These are phyloP conservation scores for Corrigiola litoralis DNA, from an alignment of 179 eudicot species.

Conservation along the genomic window DNA sequence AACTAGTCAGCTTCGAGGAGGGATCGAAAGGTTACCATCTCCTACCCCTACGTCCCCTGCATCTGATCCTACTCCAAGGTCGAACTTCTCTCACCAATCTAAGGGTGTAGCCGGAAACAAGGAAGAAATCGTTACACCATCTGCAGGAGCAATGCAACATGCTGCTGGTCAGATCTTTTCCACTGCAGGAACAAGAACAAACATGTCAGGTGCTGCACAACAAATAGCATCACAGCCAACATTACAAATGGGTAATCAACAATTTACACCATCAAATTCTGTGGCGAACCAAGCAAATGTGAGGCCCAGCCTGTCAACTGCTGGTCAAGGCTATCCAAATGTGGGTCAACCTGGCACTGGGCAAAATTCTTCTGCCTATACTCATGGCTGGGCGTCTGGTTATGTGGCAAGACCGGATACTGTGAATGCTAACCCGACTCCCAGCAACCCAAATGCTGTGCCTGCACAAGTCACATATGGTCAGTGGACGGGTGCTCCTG, in stretches of 20 bases:
- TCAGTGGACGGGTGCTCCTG: constrained; percentile 49
- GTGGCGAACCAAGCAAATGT: constrained; percentile 11
- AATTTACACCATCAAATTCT: constrained; percentile 16
- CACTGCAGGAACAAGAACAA: constrained; percentile 5
- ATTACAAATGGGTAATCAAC: constrained; percentile 23
- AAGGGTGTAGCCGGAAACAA: constrained; percentile 20
- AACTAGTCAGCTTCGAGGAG: constrained; percentile 24
- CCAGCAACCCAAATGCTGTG: constrained; percentile 23
- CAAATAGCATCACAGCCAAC: constrained; percentile 33
- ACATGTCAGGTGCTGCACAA: constrained; percentile 19
- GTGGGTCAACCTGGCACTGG: constrained; percentile 26
- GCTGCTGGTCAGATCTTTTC: constrained; percentile 27
- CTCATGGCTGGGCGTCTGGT: constrained; percentile 43
- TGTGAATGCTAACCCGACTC: constrained; percentile 12
- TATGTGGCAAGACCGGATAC: constrained; percentile 26
- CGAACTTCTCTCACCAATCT: constrained; percentile 18
- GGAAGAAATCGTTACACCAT: constrained; percentile 21
- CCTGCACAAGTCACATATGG: constrained; percentile 41
- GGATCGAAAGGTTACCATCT: constrained; percentile 39
- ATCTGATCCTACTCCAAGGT: constrained; percentile 20
- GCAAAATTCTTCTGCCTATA: constrained; percentile 36
- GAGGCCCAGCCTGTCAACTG: constrained; percentile 9
- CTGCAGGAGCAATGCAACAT: constrained; percentile 15
- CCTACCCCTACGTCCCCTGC: constrained; percentile 40
- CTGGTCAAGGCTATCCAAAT: constrained; percentile 24